Evolutionary conservation across 2,329 filamentous ascomycete genomes (phyloP).

Genomic region (Acrocalymma vagum): DNA sequence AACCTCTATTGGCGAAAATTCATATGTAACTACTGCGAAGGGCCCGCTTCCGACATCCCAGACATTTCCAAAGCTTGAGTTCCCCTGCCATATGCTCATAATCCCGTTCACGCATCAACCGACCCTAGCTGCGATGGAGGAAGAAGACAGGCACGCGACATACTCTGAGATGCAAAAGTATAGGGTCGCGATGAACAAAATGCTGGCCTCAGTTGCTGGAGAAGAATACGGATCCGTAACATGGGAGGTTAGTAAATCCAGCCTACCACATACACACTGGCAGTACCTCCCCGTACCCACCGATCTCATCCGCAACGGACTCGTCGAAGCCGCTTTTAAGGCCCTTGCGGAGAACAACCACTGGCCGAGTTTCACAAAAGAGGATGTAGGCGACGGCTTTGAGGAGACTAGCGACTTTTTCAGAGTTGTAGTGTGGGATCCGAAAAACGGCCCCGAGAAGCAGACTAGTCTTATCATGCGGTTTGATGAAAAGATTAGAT

Average conservation of each 20-base stretch:
- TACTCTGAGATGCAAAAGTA: slow-evolving; percentile 86
- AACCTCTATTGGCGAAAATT: slow-evolving; percentile 84
- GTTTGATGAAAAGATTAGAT: slow-evolving; percentile 75
- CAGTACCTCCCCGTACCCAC: slow-evolving; percentile 83
- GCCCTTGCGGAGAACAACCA: slow-evolving; percentile 82
- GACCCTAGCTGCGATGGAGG: slow-evolving; percentile 73
- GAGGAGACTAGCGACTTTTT: slow-evolving; percentile 71
- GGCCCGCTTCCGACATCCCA: slow-evolving; percentile 79
- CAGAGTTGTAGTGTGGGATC: slow-evolving; percentile 79
- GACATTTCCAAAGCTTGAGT: slow-evolving; percentile 76
- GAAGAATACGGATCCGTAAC: slow-evolving; percentile 80
- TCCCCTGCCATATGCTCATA: slow-evolving; percentile 88
- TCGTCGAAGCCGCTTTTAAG: slow-evolving; percentile 88
- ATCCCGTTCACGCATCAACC: slow-evolving; percentile 86
- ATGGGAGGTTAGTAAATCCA: slow-evolving; percentile 86
- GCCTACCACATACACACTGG: slow-evolving; percentile 91
- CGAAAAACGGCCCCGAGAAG: slow-evolving; percentile 61
- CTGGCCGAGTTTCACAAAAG: slow-evolving; percentile 62
- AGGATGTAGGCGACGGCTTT: slow-evolving; percentile 51
- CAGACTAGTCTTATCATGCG: slow-evolving; percentile 78
- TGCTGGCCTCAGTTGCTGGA: slow-evolving; percentile 66
- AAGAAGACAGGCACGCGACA: slow-evolving; percentile 66
- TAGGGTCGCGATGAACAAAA: slow-evolving; percentile 77
- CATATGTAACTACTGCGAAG: slow-evolving; percentile 91
- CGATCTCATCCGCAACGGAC: slow-evolving; percentile 72